Conservation (phyloP, 805 yeast species). For the Candida sanyiensis region DNA sequence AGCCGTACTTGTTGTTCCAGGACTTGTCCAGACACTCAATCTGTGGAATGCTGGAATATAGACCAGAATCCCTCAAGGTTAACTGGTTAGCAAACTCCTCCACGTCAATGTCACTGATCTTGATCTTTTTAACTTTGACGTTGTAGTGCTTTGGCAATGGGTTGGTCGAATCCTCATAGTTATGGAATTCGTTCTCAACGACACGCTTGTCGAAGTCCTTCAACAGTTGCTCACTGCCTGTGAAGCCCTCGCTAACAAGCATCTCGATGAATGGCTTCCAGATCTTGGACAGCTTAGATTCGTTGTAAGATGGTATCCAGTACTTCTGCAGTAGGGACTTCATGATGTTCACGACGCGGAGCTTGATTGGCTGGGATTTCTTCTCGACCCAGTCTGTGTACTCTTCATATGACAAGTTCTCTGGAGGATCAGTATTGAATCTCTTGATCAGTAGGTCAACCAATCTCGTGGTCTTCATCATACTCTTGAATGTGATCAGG, state of each 20-base stretch:
- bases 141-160: conserved; percentile 6
- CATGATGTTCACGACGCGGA: conserved; percentile 61
- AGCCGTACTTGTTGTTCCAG: conserved; percentile 67
- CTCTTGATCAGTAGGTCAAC: conserved; percentile 54
- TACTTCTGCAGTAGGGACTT: conserved; percentile 58
- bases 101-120: conserved; percentile 63
- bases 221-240: conserved; percentile 38
- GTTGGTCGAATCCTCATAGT: neutral
- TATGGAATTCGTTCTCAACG: conserved; percentile 8
- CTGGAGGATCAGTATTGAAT: conserved; percentile 75
- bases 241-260: conserved; percentile 36
- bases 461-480: conserved; percentile 61
- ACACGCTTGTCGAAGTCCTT: conserved; percentile 34
- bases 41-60: conserved; percentile 61
- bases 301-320: conserved; percentile 61
- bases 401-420: conserved; percentile 78
- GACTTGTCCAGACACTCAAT: conserved; percentile 72
- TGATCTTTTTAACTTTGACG: conserved; percentile 33
- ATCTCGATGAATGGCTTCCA: conserved; percentile 36
- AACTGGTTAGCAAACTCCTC: conserved; percentile 78
- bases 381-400: conserved; percentile 69
- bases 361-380: conserved; percentile 62
- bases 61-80: conserved; percentile 67
- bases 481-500: conserved; percentile 69
- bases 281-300: conserved; percentile 34